phyloP scores from a whole-genome alignment of 352 stramenopile genomes.

The Pseudoperonospora humuli region DNA sequence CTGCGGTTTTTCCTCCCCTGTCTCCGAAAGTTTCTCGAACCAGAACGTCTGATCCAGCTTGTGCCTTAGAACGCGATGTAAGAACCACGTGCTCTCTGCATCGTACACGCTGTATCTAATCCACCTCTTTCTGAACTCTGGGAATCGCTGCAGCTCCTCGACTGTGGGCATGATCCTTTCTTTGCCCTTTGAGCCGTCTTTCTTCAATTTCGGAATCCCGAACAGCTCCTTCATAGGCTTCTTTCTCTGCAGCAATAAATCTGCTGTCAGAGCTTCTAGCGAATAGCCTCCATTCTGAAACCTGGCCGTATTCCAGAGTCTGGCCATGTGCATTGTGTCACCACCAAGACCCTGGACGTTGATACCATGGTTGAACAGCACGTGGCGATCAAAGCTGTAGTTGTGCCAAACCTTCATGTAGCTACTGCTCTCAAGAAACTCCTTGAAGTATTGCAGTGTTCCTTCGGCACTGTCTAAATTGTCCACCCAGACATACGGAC shows the following conservation, averaged over 20 bases:
- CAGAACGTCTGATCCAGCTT: constrained; percentile 88
- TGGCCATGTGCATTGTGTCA: constrained; percentile 99
- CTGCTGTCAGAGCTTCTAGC: constrained; percentile 90
- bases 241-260: constrained; percentile 86
- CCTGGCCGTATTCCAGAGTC: constrained; percentile 81
- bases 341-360: constrained; percentile 88
- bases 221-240: constrained; percentile 97
- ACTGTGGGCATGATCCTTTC: constrained; percentile 69
- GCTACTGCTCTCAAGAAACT: constrained; percentile 88
- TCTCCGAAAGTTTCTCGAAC: constrained; percentile 35
- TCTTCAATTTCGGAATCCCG: constrained; percentile 91
- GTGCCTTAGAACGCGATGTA: constrained; percentile 87
- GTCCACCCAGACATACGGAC: constrained; percentile 86
- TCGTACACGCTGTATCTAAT: constrained; percentile 97
- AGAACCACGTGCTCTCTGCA: constrained; percentile 94
- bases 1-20: constrained; percentile 8
- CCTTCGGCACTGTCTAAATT: constrained; percentile 89
- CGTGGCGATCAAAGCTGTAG: constrained; percentile 98
- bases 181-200: constrained; percentile 91
- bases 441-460: constrained; percentile 81
- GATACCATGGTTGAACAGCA: constrained; percentile 96
- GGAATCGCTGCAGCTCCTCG: constrained; percentile 77
- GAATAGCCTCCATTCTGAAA: constrained; percentile 90
- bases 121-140: constrained; percentile 87
- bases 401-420: constrained; percentile 98